Evolutionary conservation across 116 monocot species (phyloP).

Genomic region (Zostera marina): DNA sequence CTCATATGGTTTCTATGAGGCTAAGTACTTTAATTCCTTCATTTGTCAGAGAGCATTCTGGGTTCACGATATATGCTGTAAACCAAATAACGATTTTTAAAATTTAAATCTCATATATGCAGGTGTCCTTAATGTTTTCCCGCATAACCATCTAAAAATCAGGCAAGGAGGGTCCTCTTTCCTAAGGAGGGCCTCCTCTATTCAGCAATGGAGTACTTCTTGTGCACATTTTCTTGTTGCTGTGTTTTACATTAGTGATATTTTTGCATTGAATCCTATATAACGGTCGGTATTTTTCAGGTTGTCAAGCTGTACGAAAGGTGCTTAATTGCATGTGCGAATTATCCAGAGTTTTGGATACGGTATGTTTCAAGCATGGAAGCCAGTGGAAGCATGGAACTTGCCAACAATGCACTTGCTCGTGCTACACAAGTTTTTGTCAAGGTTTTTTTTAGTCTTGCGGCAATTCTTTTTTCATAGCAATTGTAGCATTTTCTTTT

Average conservation of each 20-base stretch:
- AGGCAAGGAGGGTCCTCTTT: constrained; percentile 77
- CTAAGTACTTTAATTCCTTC: constrained; percentile 93
- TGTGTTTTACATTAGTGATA: constrained; percentile 19
- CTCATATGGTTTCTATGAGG: constrained; percentile 82
- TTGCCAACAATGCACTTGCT: constrained; percentile 94
- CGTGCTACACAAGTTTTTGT: constrained; percentile 98
- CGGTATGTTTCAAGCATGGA: constrained; percentile 96
- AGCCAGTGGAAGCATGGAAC: constrained; percentile 80
- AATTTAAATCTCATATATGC: constrained; percentile 96
- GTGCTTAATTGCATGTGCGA: constrained; percentile 96
- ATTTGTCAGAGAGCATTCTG: constrained; percentile 83
- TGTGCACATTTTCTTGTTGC: constrained; percentile 63
- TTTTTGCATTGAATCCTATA: background rate
- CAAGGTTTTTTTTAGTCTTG: constrained; percentile 33
- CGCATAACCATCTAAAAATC: constrained; percentile 84
- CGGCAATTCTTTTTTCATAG: too few relatives aligned
- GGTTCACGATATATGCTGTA: constrained; percentile 53
- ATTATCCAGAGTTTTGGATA: constrained; percentile 92
- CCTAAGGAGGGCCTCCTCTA: constrained; percentile 85
- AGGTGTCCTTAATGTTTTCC: constrained; percentile 98
- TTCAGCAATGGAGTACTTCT: constrained; percentile 84
- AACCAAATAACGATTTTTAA: constrained; percentile 48
- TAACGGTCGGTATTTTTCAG: constrained; percentile 36
- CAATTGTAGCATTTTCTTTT: too few relatives aligned
- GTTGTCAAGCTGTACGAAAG: constrained; percentile 97